A percentile compares a stretch with the other conserved stretches of the same genome.
Conservation (phyloP, 345 rosid genomes). For the Bruguiera gymnorhiza region DNA sequence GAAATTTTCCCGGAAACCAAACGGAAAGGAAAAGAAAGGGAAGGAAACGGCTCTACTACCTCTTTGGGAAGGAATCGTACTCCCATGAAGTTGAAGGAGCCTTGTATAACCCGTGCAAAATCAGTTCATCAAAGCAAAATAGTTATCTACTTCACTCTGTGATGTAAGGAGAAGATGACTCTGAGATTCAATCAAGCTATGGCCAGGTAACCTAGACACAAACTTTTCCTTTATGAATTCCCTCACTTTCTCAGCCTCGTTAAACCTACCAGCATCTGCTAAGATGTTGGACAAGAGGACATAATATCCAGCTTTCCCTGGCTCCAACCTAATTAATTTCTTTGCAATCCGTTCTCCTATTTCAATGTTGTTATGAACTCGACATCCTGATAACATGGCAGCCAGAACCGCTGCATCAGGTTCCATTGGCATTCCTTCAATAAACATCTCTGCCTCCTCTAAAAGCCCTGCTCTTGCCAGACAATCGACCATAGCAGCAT, state of each 20-base stretch:
- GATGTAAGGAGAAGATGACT: background rate
- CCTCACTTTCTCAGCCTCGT: constrained; percentile 53
- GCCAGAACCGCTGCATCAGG: constrained; percentile 61
- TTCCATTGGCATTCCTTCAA: constrained; percentile 50
- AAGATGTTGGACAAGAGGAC: constrained; percentile 53
- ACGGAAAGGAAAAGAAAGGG: no score
- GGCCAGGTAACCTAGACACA: constrained; percentile 45
- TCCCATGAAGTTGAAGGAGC: no score
- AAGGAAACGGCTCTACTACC: constrained; percentile 33
- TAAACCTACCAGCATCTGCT: constrained; percentile 41
- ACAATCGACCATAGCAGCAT: constrained; percentile 55
- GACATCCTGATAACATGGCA: constrained; percentile 51
- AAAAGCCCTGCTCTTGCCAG: constrained; percentile 53
- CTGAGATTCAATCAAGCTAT: constrained; percentile 43
- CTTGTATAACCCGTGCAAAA: no score
- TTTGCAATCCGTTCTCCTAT: constrained; percentile 60
- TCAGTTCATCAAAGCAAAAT: no score
- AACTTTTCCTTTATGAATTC: constrained; percentile 43
- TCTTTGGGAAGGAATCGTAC: constrained; percentile 28
- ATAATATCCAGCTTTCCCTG: constrained; percentile 47
- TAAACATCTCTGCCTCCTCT: constrained; percentile 56
- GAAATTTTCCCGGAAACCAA: no score
- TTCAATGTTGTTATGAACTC: constrained; percentile 51
- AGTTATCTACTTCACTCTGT: no score
- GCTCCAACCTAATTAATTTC: constrained; percentile 43